Base-by-base conservation (phyloP, 805 yeast genomes). In the Ogataea philodendri region DNA sequence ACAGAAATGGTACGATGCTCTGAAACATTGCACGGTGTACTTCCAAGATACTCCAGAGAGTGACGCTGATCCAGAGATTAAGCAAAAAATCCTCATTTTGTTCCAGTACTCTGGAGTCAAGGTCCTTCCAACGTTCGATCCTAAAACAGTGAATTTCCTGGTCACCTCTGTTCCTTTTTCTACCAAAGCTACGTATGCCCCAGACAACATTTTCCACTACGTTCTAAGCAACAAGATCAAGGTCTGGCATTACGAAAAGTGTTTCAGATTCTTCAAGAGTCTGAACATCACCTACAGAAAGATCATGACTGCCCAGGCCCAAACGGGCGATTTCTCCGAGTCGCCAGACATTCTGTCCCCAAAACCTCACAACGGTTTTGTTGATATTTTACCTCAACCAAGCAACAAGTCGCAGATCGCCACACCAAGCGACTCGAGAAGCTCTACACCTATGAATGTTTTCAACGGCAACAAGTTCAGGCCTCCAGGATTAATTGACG, bases 211-310 rank as follows among this genome's bases (percentile, higher is more conserved):
- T 5, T 74, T 72, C 48, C 60, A 66, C 37, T 65, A 67, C 42
- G 77, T 72, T 13, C 55, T 61, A 24, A 55, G 59, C 13, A 59
- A 66, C 27, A 67, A 70, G 42, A 72, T 73, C 39, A 75, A 75
- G 49, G 80, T 74, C 15, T 75, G 81, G 81, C 76, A 71, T 52
- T 72, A 66, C 45, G 78, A 73, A 41, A 75, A 75, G 54, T 77
- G 74, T 15, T 70, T 72, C 44, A 55, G 80, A 27, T 75, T 75
- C 42, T 67, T 75, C 51, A 72, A 71, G 46, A 68, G 72, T 45
- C 58, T 75, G 44, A 61, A 75, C 67, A 34, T 69, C 54, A 36
- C 64, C 31, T 49, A 67, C 52, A 46, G 67, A 37, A 62, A 56
- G 46, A 55, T 57, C 15, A 57, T 53, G 39, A 63, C 58, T 35